A percentile compares a stretch with the other conserved stretches of the same genome.
These are phyloP conservation scores for Podaxis pistillaris DNA, from an alignment of 768 basidiomycete species.

Conservation along the genomic window DNA sequence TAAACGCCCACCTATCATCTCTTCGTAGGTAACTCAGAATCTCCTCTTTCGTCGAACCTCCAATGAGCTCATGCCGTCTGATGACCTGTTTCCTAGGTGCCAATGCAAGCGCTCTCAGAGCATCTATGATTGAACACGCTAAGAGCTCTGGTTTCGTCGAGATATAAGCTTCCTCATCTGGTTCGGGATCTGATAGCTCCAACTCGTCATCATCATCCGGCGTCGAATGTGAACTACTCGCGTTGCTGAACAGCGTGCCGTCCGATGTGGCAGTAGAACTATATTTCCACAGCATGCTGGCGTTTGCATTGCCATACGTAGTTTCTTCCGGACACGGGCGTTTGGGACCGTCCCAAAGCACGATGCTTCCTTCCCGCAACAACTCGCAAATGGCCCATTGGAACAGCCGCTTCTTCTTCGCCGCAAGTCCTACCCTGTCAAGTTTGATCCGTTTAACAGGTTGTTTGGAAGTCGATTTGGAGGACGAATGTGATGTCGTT, in stretches of 20 bases:
- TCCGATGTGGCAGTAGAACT: constrained; percentile 25
- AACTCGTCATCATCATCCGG: constrained; percentile 37
- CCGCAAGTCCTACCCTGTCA: constrained; percentile 16
- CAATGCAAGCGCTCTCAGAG: not conserved
- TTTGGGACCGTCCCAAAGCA: constrained; percentile 69
- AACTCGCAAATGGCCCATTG: constrained; percentile 61
- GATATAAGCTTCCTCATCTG: constrained; percentile 66
- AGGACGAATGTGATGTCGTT: not conserved
- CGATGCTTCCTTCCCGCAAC: constrained; percentile 69
- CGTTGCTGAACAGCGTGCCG: constrained; percentile 30
- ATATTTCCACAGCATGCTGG: constrained; percentile 51
- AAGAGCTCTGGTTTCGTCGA: constrained; percentile 55
- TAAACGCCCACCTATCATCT: constrained; percentile 64
- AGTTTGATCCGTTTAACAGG: constrained; percentile 6
- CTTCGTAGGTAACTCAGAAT: constrained; percentile 45
- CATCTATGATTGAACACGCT: constrained; percentile 36
- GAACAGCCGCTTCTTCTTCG: constrained; percentile 70
- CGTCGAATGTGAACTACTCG: constrained; percentile 15
- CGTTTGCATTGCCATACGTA: constrained; percentile 16
- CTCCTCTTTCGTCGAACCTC: constrained; percentile 38
- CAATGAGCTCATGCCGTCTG: constrained; percentile 18
- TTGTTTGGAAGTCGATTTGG: constrained; percentile 4
- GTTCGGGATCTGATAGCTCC: constrained; percentile 58
- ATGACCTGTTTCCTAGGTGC: constrained; percentile 12
- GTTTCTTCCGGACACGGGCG: constrained; percentile 28